Percentiles rank a stretch among this genome's conserved stretches.
Evolutionary conservation across 2,329 filamentous ascomycete species (phyloP).

Genomic region (Aphanoascus verrucosus): DNA sequence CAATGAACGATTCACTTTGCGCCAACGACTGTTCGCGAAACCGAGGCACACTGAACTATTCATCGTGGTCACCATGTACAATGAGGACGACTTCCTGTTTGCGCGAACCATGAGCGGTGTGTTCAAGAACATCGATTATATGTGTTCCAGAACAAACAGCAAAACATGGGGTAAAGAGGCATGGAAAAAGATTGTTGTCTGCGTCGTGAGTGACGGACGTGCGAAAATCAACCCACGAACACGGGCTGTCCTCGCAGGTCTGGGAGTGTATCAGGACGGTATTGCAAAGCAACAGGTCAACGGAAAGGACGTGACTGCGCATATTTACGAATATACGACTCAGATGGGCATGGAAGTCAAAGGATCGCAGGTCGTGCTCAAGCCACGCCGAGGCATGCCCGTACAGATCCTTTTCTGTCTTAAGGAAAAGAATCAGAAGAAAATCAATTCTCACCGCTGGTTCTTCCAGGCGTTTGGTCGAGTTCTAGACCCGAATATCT

Average conservation of each 20-base stretch:
- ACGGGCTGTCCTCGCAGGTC: slow-evolving; percentile 73
- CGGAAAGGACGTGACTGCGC: slow-evolving; percentile 86
- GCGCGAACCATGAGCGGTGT: slow-evolving; percentile 92
- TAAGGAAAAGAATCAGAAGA: slow-evolving; percentile 99
- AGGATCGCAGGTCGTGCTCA: slow-evolving; percentile 74
- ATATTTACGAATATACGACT: slow-evolving; percentile 73
- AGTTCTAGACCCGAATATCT: slow-evolving; percentile 90
- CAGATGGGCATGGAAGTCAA: slow-evolving; percentile 68
- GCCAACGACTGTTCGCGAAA: slow-evolving; percentile 85
- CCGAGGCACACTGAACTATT: slow-evolving; percentile 88
- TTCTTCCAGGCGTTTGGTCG: slow-evolving; percentile 96
- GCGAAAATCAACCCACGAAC: slow-evolving; percentile 93
- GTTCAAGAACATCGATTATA: slow-evolving; percentile 97
- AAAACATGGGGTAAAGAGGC: slow-evolving; percentile 98
- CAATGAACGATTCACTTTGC: slow-evolving; percentile 78
- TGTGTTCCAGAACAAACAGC: slow-evolving; percentile 85
- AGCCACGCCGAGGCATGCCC: slow-evolving; percentile 70
- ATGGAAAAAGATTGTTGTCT: slow-evolving; percentile 99
- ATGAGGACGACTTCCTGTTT: slow-evolving; percentile 93
- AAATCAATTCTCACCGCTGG: slow-evolving; percentile 99
- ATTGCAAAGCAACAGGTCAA: slow-evolving; percentile 98
- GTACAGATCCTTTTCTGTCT: slow-evolving; percentile 96
- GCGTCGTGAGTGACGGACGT: slow-evolving; percentile 92
- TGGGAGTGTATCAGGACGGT: slow-evolving; percentile 96
- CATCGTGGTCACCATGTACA: slow-evolving; percentile 98